These are phyloP conservation scores for Ceratocystis cacaofunesta DNA, from an alignment of 2,329 filamentous ascomycete genomes.

Conservation along the genomic window DNA sequence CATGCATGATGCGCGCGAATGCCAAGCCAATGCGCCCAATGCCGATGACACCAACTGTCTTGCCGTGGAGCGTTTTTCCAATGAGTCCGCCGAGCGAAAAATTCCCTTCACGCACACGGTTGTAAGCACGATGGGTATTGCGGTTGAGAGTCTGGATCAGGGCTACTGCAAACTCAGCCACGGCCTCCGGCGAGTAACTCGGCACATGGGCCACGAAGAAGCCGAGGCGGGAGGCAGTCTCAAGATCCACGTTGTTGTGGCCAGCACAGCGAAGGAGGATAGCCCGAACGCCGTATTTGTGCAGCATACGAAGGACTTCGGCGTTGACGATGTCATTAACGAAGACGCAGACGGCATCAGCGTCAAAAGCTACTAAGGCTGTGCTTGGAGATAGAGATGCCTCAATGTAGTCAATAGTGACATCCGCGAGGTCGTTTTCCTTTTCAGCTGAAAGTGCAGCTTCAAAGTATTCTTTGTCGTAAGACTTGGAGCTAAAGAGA, in stretches of 20 bases:
- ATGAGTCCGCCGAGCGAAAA: constrained; percentile 51
- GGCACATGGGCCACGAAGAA: constrained; percentile 52
- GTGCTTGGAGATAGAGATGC: constrained; percentile 43
- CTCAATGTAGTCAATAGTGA: constrained; percentile 42
- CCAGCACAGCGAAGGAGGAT: constrained; percentile 53
- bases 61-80: constrained; percentile 45
- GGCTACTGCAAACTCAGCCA: constrained; percentile 55
- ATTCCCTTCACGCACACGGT: constrained; percentile 53
- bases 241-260: constrained; percentile 52
- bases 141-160: constrained; percentile 53
- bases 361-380: constrained; percentile 35
- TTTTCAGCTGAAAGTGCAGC: constrained; percentile 26
- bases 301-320: constrained; percentile 36
- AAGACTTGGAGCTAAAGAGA: constrained; percentile 50
- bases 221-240: constrained; percentile 36
- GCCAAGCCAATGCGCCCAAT: constrained; percentile 51
- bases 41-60: constrained; percentile 52
- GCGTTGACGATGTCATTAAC: constrained; percentile 47
- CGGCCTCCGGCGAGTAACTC: constrained; percentile 53
- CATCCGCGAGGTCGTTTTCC: constrained; percentile 24
- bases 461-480: constrained; percentile 42
- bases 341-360: constrained; percentile 49
- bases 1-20: constrained; percentile 44
- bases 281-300: constrained; percentile 36
- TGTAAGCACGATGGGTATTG: constrained; percentile 52